These are phyloP conservation scores for Austroboletus sp. DNA, from an alignment of 1,284 basidiomycete species.

Conservation along the genomic window DNA sequence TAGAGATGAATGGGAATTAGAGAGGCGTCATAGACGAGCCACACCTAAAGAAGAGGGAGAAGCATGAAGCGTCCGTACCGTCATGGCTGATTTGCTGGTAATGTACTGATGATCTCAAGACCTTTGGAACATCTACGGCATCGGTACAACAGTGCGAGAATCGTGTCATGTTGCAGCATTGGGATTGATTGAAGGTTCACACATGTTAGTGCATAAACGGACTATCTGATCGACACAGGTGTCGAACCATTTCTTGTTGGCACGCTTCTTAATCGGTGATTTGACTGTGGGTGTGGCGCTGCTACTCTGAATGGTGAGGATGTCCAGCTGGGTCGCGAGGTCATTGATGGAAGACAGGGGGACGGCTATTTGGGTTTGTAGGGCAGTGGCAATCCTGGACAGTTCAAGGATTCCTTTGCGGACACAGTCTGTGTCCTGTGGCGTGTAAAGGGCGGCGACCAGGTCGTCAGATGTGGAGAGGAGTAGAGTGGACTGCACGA, in stretches of 20 bases:
- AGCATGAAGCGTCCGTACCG: slow-evolving; percentile 18
- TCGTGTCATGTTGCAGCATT: neutral
- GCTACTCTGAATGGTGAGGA: slow-evolving; percentile 29
- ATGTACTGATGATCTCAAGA: slow-evolving; percentile 17
- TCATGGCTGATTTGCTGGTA: slow-evolving; percentile 2
- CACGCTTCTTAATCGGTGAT: slow-evolving; percentile 22
- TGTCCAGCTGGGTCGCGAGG: slow-evolving; percentile 34
- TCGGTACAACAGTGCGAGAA: neutral
- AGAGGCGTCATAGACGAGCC: slow-evolving; percentile 24
- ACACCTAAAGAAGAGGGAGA: slow-evolving; percentile 29
- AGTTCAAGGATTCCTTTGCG: slow-evolving; percentile 36
- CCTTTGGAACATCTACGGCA: slow-evolving; percentile 7
- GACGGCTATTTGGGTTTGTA: slow-evolving; percentile 31
- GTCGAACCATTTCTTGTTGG: slow-evolving; percentile 48
- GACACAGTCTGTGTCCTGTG: slow-evolving; percentile 47
- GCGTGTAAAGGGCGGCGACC: slow-evolving; percentile 54
- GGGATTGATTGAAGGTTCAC: neutral
- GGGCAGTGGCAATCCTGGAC: slow-evolving; percentile 31
- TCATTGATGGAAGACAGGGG: slow-evolving; percentile 21
- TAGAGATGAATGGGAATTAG: slow-evolving; percentile 42
- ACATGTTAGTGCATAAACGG: slow-evolving; percentile 27
- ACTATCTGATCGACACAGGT: slow-evolving; percentile 56
- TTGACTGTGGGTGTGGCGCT: neutral
- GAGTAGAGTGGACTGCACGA: slow-evolving; percentile 45
- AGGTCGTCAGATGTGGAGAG: slow-evolving; percentile 57